Evolutionary conservation across 768 basidiomycete species (phyloP).

Genomic region (Russula earlei): DNA sequence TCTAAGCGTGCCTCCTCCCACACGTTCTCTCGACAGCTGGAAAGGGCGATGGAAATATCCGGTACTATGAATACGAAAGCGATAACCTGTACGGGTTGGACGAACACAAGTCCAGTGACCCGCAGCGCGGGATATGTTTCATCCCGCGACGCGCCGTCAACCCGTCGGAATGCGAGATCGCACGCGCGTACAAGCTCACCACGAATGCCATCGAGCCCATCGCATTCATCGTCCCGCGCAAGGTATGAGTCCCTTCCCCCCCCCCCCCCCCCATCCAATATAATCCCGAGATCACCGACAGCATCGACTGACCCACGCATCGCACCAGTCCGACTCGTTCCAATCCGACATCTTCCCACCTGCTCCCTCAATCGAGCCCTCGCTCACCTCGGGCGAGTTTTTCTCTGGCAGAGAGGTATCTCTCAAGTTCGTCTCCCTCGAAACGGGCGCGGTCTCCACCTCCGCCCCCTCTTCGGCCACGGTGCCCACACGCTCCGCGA

Average conservation of each 20-base stretch:
- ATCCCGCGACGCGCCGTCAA: constrained; percentile 85
- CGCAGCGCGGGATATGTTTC: constrained; percentile 97
- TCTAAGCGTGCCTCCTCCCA: background rate
- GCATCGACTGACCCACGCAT: background rate
- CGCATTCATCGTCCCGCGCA: constrained; percentile 90
- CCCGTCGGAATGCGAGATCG: constrained; percentile 90
- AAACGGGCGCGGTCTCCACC: constrained; percentile 46
- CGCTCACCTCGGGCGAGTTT: constrained; percentile 76
- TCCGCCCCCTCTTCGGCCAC: constrained; percentile 15
- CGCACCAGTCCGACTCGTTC: constrained; percentile 76
- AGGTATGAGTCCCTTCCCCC: constrained; percentile 36
- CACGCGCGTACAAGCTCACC: constrained; percentile 83
- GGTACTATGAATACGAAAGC: constrained; percentile 93
- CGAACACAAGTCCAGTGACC: constrained; percentile 84
- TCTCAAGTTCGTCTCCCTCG: constrained; percentile 74
- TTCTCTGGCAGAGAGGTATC: constrained; percentile 74
- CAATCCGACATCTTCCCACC: constrained; percentile 97
- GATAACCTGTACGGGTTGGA: constrained; percentile 68
- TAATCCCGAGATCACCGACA: too few relatives aligned
- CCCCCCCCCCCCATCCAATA: background rate
- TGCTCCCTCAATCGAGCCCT: constrained; percentile 72
- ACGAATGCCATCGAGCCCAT: constrained; percentile 76
- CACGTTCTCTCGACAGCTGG: background rate
- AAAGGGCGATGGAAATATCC: constrained; percentile 82
- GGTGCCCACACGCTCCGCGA: constrained; percentile 20